These are phyloP conservation scores for Suillus plorans DNA, from an alignment of 768 basidiomycete genomes.

Conservation along the genomic window DNA sequence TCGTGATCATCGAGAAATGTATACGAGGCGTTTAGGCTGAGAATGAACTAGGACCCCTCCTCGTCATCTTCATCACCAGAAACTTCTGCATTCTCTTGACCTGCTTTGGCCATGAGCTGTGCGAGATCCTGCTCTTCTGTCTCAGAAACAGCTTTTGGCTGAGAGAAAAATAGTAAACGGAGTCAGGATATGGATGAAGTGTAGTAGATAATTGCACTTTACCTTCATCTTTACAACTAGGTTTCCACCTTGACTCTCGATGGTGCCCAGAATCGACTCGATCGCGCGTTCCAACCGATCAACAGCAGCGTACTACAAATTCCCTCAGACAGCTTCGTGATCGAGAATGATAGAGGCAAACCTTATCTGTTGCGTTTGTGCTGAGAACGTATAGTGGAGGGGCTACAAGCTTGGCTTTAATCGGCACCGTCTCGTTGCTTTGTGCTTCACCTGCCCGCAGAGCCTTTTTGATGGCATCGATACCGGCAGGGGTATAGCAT, in stretches of 20 bases:
- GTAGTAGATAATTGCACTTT: neutral
- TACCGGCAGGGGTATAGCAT: conserved; percentile 93
- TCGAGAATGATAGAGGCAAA: conserved; percentile 19
- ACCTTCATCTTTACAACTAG: conserved; percentile 98
- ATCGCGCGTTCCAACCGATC: conserved; percentile 94
- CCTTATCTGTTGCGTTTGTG: conserved; percentile 97
- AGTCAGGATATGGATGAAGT: neutral
- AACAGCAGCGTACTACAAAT: conserved; percentile 72
- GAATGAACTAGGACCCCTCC: conserved; percentile 34
- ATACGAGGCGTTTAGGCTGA: neutral
- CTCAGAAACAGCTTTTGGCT: conserved; percentile 98
- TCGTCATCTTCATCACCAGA: conserved; percentile 93
- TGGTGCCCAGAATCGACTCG: conserved; percentile 82
- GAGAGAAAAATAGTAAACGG: conserved; percentile 3
- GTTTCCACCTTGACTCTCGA: conserved; percentile 82
- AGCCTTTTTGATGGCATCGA: conserved; percentile 94
- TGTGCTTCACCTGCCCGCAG: conserved; percentile 85
- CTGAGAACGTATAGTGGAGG: conserved; percentile 95
- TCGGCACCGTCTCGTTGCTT: conserved; percentile 87
- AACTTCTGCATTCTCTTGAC: conserved; percentile 92
- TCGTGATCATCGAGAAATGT: neutral
- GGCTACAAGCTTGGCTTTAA: conserved; percentile 95
- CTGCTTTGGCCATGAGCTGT: conserved; percentile 93
- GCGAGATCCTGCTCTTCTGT: conserved; percentile 97
- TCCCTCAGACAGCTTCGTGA: neutral